Evolutionary conservation across 352 stramenopile genomes (phyloP), one percentile per base, ranked within the genome.

Genomic region (Globisporangium nunn): DNA sequence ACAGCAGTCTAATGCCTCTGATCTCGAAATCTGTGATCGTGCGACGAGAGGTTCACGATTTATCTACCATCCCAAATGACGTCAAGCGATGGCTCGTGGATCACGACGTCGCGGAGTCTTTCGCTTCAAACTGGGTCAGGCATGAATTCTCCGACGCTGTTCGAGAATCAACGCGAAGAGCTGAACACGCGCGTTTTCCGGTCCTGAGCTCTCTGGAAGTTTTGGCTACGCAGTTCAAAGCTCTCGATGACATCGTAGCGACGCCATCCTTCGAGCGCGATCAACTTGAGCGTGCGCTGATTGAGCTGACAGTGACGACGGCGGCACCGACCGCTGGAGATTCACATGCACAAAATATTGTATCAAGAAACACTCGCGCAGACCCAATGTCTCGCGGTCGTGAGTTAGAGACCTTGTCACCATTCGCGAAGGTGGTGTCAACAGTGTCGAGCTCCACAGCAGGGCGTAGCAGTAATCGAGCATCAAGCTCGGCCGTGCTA

Each of bases 1-100:
- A 63, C 8, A 85, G 71, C 31, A 70, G 56, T 0, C 58, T 68
- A 23, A 14, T 80, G 15, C 30, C 62, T 0, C 30, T 78, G 6
- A 56, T 81, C 37, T 58, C 70, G 17, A 51, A 54, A 29, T 33
- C 28, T 15, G 33, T 58, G 47, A 0, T 64, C 47, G 64, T 71
- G 14, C 58, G 52, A 3, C 18, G 28, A 14, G 31, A 33, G 33
- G 31, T 33, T 17, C 7, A 0, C 2, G 7, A 54, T 29, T 3
- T 33, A 5, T 54, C 23, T 14, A 7, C 44, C 4, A 8, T 50
- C 12, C 33, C 23, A 10, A 17, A 30, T 30, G 44, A 53, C 6
- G 2, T 43, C 3, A 41, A 50, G 37, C 52, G 45, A 10, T 59
- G 31, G 35, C 33, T 71, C n/a, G 44, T 66, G 30, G 59, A 72